These are phyloP conservation scores for Aureobasidium sp. DNA, from an alignment of 2,329 filamentous ascomycete species.

Conservation along the genomic window DNA sequence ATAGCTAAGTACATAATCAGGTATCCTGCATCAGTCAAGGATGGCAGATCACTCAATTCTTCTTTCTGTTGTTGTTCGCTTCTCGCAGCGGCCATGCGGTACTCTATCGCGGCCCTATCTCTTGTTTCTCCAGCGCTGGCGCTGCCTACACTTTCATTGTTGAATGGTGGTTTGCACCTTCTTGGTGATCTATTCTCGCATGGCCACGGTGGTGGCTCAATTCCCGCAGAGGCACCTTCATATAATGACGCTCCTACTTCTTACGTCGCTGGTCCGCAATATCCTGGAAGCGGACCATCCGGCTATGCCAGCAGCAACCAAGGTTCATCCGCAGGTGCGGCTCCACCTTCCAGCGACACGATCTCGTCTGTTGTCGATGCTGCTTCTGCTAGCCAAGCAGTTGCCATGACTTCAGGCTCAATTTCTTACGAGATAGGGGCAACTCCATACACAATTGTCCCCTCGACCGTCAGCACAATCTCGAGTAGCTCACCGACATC, in stretches of 20 bases:
- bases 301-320: neutral
- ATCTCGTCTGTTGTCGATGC: conserved; percentile 1
- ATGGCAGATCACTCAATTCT: neutral
- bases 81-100: neutral
- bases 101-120: neutral
- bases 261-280: neutral
- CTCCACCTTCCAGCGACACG: neutral
- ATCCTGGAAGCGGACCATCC: neutral
- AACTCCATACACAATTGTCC: neutral
- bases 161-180: neutral
- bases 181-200: conserved; percentile 1
- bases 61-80: neutral
- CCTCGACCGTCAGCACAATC: neutral
- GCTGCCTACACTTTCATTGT: neutral
- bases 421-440: neutral
- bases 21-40: neutral
- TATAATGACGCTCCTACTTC: neutral
- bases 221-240: neutral
- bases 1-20: conserved; percentile 1
- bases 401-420: neutral
- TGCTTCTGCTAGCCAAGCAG: neutral
- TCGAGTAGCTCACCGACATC: neutral
- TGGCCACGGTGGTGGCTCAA: neutral
- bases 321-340: neutral
- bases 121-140: conserved; percentile 1